Base-by-base conservation (phyloP, 2,329 filamentous ascomycete species). In the Hirsutella thompsonii region DNA sequence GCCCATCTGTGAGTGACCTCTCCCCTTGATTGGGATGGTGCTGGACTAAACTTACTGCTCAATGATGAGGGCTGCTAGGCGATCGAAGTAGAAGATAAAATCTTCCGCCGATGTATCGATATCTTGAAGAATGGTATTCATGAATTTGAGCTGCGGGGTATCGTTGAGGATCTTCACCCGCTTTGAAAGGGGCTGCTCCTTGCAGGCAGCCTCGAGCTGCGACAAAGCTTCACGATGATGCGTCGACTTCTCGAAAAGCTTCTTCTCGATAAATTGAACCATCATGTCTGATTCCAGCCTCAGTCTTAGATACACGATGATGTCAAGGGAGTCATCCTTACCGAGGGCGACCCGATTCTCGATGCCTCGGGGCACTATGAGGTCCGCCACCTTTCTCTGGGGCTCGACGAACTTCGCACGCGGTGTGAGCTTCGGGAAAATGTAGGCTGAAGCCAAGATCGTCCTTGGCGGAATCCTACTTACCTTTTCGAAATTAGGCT, bases 1-100 rank as follows among this genome's bases (percentile, higher is more conserved):
- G 20, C 8, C 5, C 20, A 19, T 6, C 29, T 53, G 21, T 49
- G 41, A 37, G 23, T 51, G 14, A 50, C 39, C 32, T 44, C 20
- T 8, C 20, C 8, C 23, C n/a, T 33, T 41, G 26, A 46, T 38
- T 30, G 20, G 29, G 36, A 28, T 26, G 13, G 9, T 6, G 14
- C 8, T 19, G 18, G 19, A 3, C n/a, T 19, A 11, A 20, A 62
- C 72, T 45, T 61, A 81, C 75, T 79, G 68, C 60, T 96, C 90
- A 37, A 96, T 76, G 20, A 96, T 69, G 40, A 95, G 68, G n/a
- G 83, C 78, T 2, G 85, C 79, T 30, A 96, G 68, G 30, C 92
- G 77, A 61, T 98, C 88, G 59, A 96, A 95, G 62, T 96, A 96
- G 62, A 96, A 96, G 46, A 94, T 86, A 57, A 95, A 96, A 52